Evolutionary conservation across 2,329 filamentous ascomycete genomes (phyloP).

Genomic region (Paecilomyces sp.): DNA sequence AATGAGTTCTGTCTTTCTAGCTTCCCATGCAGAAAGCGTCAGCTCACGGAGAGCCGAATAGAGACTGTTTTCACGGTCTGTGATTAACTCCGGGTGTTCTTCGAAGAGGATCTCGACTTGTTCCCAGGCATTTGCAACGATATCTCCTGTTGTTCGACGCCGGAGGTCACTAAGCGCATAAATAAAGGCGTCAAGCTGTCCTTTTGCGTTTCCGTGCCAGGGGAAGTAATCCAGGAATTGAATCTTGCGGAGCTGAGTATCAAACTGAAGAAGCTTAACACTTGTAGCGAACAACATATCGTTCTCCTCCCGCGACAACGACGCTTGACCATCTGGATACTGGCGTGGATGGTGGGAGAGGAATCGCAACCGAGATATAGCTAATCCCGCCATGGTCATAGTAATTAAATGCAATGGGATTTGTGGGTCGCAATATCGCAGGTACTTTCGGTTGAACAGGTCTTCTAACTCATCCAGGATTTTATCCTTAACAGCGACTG

Average conservation of each 20-base stretch:
- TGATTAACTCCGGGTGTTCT: slow-evolving; percentile 6
- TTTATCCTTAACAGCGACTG: slow-evolving; percentile 3
- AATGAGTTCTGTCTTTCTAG: slow-evolving; percentile 1
- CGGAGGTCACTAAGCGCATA: slow-evolving; percentile 5
- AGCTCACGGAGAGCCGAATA: slow-evolving; percentile 6
- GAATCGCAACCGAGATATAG: slow-evolving; percentile 5
- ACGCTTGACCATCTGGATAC: slow-evolving; percentile 1
- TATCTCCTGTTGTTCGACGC: slow-evolving; percentile 3
- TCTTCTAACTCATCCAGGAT: slow-evolving; percentile 4
- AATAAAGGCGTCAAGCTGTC: slow-evolving; percentile 6
- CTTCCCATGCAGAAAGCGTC: slow-evolving; percentile 7
- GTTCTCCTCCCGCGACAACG: slow-evolving; percentile 4
- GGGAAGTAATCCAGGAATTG: slow-evolving; percentile 6
- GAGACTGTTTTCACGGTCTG: slow-evolving; percentile 2
- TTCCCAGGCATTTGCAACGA: slow-evolving; percentile 6
- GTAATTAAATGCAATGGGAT: slow-evolving; percentile 7
- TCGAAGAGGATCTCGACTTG: slow-evolving; percentile 5
- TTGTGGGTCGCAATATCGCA: slow-evolving; percentile 5
- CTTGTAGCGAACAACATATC: slow-evolving; percentile 4
- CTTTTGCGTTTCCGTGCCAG: slow-evolving; percentile 5
- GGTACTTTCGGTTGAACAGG: slow-evolving; percentile 4
- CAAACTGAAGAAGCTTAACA: slow-evolving; percentile 3
- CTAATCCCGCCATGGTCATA: slow-evolving; percentile 3
- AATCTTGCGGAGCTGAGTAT: slow-evolving; percentile 2
- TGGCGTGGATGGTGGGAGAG: slow-evolving; percentile 5